Evolutionary conservation across 257 asterid genomes (phyloP).

Genomic region (Solanum peruvianum): DNA sequence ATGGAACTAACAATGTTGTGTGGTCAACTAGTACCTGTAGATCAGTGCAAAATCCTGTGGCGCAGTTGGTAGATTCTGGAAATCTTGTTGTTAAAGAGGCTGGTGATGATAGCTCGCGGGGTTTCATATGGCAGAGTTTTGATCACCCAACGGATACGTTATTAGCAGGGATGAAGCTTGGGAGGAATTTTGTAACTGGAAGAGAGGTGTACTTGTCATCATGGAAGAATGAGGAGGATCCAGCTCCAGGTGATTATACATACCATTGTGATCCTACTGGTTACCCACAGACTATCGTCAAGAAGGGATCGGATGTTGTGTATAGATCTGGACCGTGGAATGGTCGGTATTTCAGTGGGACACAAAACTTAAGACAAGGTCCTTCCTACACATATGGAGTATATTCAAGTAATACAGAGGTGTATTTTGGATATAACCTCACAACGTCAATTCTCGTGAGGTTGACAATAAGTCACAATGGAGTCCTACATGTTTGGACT

Average conservation of each 20-base stretch:
- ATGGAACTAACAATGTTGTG: neutral
- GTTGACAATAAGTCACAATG: conserved; percentile 6
- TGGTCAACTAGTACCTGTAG: conserved; percentile 13
- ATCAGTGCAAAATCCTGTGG: neutral
- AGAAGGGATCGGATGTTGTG: neutral
- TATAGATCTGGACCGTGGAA: conserved; percentile 23
- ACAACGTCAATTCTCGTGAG: conserved; percentile 4
- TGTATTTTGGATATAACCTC: neutral
- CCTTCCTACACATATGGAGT: neutral
- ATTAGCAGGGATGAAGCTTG: conserved; percentile 8
- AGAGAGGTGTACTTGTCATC: conserved; percentile 12
- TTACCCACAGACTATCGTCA: conserved; percentile 8
- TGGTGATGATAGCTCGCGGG: neutral
- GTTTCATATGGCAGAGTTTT: neutral
- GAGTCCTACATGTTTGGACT: conserved; percentile 12
- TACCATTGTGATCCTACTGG: conserved; percentile 8
- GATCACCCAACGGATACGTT: conserved; percentile 5
- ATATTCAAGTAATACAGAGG: conserved; percentile 10
- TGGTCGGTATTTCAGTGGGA: conserved; percentile 10
- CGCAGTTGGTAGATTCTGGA: conserved; percentile 14
- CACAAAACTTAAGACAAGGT: neutral
- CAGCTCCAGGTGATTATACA: conserved; percentile 21
- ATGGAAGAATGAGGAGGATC: conserved; percentile 28
- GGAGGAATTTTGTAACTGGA: neutral
- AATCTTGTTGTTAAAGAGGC: conserved; percentile 19